Conservation (phyloP, 2,329 filamentous ascomycete species). For the Fusarium sp. region DNA sequence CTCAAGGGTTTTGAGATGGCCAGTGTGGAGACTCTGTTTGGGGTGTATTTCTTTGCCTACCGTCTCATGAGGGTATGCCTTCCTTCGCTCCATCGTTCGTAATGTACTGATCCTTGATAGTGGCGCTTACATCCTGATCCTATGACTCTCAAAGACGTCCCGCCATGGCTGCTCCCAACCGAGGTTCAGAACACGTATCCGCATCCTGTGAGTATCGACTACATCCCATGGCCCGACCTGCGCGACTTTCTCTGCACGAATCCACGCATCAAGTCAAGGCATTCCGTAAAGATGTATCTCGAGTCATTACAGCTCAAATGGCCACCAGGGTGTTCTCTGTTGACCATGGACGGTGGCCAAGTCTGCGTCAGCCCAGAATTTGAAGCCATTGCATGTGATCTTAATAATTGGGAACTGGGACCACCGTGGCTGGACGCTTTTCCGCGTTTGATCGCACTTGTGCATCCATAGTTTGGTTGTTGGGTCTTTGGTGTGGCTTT, state of each 20-base stretch:
- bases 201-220: constrained; percentile 46
- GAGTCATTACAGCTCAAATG: constrained; percentile 40
- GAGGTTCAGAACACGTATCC: constrained; percentile 42
- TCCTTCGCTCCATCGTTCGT: not conserved
- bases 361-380: constrained; percentile 44
- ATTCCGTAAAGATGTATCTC: constrained; percentile 45
- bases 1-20: constrained; percentile 43
- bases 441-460: constrained; percentile 38
- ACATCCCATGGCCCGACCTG: constrained; percentile 46
- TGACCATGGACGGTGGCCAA: constrained; percentile 23
- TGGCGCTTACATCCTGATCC: constrained; percentile 46
- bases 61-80: constrained; percentile 41
- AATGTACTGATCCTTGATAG: constrained; percentile 21
- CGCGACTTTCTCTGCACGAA: constrained; percentile 43
- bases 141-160: constrained; percentile 40
- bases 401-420: constrained; percentile 43
- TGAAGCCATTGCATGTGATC: constrained; percentile 41
- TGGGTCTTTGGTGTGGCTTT: not conserved
- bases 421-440: constrained; percentile 44
- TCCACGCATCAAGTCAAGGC: constrained; percentile 35
- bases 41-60: constrained; percentile 46
- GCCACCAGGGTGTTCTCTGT: constrained; percentile 37
- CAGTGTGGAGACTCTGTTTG: constrained; percentile 45
- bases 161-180: constrained; percentile 41
- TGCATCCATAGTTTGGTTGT: constrained; percentile 20